These are phyloP conservation scores for Castanopsis chinensis DNA, from an alignment of 306 rosid genomes.

Conservation along the genomic window DNA sequence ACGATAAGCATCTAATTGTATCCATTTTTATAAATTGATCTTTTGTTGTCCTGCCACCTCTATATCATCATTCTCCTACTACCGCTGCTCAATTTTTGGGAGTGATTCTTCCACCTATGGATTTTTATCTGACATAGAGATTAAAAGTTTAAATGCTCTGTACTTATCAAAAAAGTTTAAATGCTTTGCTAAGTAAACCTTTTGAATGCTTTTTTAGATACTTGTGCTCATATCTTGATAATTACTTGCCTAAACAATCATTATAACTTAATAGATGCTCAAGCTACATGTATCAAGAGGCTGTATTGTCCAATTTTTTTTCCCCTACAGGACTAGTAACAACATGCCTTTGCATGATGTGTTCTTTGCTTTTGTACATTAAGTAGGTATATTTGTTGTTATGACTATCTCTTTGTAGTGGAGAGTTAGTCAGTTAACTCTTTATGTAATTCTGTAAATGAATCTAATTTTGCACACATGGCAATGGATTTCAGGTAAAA, in stretches of 20 bases:
- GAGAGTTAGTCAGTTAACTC: neutral
- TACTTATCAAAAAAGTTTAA: neutral
- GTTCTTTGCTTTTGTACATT: neutral
- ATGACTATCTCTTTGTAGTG: neutral
- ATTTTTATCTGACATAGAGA: neutral
- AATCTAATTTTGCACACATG: conserved; percentile 4
- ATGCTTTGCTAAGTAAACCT: neutral
- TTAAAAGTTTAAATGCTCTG: neutral
- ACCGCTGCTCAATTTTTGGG: neutral
- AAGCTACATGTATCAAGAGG: neutral
- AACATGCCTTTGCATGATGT: neutral
- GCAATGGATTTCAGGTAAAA: conserved; percentile 65
- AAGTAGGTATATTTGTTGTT: neutral
- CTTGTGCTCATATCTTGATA: neutral
- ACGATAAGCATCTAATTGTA: neutral
- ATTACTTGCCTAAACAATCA: neutral
- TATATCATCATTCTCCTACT: neutral
- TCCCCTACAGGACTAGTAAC: neutral
- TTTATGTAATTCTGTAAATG: neutral
- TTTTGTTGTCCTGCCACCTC: neutral
- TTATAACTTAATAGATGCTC: neutral
- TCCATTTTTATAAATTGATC: neutral
- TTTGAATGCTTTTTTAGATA: neutral
- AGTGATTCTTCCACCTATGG: neutral
- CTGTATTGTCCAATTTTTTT: neutral